Evolutionary conservation across 345 rosid species (phyloP).

Genomic region (Arabidopsis suecica): DNA sequence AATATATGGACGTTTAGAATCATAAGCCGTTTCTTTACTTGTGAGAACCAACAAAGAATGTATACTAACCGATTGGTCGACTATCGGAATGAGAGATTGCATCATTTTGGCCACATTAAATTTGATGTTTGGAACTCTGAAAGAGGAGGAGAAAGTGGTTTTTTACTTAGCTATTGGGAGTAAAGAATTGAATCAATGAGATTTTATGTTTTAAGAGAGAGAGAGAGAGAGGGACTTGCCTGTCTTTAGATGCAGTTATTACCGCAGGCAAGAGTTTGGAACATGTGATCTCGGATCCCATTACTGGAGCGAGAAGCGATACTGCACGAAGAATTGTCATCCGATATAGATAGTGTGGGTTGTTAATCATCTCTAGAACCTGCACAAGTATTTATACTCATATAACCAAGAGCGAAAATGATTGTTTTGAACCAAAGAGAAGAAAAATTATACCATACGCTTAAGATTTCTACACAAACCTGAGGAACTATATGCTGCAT

Average conservation of each 20-base stretch:
- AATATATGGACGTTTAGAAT: neutral
- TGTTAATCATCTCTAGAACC: conserved; percentile 88
- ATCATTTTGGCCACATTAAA: conserved; percentile 96
- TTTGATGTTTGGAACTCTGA: conserved; percentile 96
- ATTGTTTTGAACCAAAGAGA: neutral
- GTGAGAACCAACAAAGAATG: conserved; percentile 1
- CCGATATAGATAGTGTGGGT: conserved; percentile 86
- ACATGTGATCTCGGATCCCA: conserved; percentile 87
- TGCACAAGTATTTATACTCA: conserved; percentile 35
- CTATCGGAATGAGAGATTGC: conserved; percentile 82
- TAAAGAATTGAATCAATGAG: neutral
- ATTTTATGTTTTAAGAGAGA: neutral
- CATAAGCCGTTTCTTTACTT: neutral
- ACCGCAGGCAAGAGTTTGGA: conserved; percentile 85
- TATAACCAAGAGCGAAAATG: neutral
- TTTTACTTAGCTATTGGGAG: neutral
- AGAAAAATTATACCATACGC: neutral
- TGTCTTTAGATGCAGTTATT: conserved; percentile 79
- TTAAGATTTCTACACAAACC: conserved; percentile 50
- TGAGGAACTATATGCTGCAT: conserved; percentile 97
- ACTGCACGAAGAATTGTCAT: conserved; percentile 86
- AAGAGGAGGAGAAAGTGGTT: neutral
- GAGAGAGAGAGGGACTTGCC: conserved; percentile 48
- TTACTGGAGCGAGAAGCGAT: conserved; percentile 89
- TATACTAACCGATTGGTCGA: conserved; percentile 79